These are phyloP conservation scores for Reutealis trisperma DNA, from an alignment of 345 rosid species.

Conservation along the genomic window DNA sequence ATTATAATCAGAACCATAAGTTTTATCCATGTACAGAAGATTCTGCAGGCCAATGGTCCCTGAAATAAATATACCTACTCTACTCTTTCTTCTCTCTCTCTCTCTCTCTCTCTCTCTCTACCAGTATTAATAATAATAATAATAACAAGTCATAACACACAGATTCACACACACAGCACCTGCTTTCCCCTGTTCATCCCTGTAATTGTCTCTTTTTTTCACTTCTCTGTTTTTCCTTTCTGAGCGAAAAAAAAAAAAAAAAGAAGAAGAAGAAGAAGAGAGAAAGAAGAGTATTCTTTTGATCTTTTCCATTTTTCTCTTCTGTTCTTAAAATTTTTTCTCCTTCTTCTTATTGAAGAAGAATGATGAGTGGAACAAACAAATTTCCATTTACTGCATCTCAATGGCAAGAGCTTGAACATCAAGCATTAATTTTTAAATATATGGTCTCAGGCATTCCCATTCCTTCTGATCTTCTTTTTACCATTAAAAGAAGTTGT, in stretches of 20 bases:
- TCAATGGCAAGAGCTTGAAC: constrained; percentile 94
- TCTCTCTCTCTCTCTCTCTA: not conserved
- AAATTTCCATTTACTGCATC: constrained; percentile 73
- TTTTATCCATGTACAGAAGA: constrained; percentile 60
- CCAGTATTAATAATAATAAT: not conserved
- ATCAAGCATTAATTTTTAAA: constrained; percentile 81
- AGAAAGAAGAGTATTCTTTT: not conserved
- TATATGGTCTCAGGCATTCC: constrained; percentile 74
- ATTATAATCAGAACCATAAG: constrained; percentile 59
- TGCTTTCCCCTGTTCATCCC: constrained; percentile 6
- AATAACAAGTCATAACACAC: not conserved
- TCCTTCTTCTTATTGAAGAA: not conserved
- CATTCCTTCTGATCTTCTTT: constrained; percentile 82
- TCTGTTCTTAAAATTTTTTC: not conserved
- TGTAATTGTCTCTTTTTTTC: constrained; percentile 11
- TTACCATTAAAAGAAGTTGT: constrained; percentile 60
- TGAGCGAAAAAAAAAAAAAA: no score
- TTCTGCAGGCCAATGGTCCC: constrained; percentile 72
- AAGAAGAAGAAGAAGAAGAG: no score
- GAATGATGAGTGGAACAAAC: constrained; percentile 40
- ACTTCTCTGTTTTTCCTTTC: constrained; percentile 3
- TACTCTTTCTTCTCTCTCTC: constrained; percentile 13
- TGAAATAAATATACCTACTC: constrained; percentile 64
- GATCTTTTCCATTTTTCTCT: not conserved
- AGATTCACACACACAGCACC: not conserved